These are phyloP conservation scores for Volvox carteri DNA, from an alignment of 163 green algal species.

Conservation along the genomic window DNA sequence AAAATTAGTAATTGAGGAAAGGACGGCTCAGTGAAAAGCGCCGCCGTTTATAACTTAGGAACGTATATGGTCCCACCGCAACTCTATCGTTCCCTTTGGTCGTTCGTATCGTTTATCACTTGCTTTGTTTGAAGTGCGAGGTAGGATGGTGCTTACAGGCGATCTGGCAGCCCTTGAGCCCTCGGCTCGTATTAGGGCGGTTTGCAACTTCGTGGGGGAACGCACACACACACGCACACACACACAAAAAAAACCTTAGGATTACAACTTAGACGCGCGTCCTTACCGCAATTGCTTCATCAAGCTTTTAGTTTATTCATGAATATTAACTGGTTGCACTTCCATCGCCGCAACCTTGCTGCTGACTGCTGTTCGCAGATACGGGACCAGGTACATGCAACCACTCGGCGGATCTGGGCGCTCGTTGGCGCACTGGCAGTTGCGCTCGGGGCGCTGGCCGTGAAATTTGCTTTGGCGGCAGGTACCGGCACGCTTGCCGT, in stretches of 20 bases:
- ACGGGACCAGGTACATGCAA: conserved; percentile 6
- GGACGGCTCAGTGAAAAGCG: not conserved
- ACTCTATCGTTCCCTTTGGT: no score
- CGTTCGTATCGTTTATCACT: no score
- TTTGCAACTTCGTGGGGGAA: not conserved
- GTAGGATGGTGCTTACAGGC: no score
- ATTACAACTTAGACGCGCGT: not conserved
- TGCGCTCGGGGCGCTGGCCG: not conserved
- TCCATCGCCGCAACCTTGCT: not conserved
- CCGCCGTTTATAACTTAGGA: not conserved
- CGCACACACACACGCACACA: no score
- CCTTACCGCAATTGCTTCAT: no score
- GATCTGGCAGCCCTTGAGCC: no score
- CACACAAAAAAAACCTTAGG: no score
- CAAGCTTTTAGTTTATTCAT: not conserved
- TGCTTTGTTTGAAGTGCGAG: no score
- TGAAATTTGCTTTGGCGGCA: no score
- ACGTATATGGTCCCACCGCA: not conserved
- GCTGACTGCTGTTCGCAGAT: conserved; percentile 9
- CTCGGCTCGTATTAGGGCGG: not conserved
- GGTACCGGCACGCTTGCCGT: no score
- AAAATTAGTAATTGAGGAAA: not conserved
- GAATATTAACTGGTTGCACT: not conserved
- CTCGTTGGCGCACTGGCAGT: not conserved
- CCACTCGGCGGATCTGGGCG: conserved; percentile 24